Evolutionary conservation across 345 rosid species (phyloP).

Genomic region (Populus nigra): DNA sequence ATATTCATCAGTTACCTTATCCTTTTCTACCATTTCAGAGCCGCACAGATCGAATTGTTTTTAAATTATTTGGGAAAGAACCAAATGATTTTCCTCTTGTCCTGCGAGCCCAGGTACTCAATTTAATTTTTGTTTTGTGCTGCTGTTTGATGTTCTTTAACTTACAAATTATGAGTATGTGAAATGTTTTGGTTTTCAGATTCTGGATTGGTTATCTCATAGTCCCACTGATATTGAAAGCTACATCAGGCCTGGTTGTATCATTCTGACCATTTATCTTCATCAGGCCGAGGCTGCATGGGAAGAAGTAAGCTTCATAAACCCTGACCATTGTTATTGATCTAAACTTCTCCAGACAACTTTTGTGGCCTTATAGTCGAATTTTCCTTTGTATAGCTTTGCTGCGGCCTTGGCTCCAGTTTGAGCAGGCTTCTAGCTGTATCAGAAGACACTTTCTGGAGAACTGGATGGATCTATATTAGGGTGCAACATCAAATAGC

Average conservation of each 20-base stretch:
- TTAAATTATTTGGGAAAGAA: constrained; percentile 92
- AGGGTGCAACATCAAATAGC: constrained; percentile 82
- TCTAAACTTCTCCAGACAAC: background rate
- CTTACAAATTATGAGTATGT: constrained; percentile 17
- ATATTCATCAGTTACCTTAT: background rate
- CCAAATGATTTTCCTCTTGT: constrained; percentile 88
- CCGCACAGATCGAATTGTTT: constrained; percentile 89
- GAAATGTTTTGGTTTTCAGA: constrained; percentile 50
- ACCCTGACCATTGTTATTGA: constrained; percentile 1
- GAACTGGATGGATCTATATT: constrained; percentile 77
- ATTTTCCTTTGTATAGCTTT: constrained; percentile 51
- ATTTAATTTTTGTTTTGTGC: constrained; percentile 11
- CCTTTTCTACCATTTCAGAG: constrained; percentile 49
- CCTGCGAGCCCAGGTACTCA: constrained; percentile 78
- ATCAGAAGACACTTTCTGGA: constrained; percentile 81
- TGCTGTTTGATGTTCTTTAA: constrained; percentile 8
- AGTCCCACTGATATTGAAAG: constrained; percentile 99
- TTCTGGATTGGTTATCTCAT: constrained; percentile 88
- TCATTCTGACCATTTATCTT: constrained; percentile 81
- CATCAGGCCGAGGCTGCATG: constrained; percentile 80
- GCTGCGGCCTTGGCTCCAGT: constrained; percentile 64
- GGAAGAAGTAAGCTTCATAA: constrained; percentile 70
- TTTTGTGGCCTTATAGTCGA: constrained; percentile 19
- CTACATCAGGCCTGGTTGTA: constrained; percentile 97
- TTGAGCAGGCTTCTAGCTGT: constrained; percentile 75